Conservation (phyloP, 768 basidiomycete species). For the Amanita subjunquillea region DNA sequence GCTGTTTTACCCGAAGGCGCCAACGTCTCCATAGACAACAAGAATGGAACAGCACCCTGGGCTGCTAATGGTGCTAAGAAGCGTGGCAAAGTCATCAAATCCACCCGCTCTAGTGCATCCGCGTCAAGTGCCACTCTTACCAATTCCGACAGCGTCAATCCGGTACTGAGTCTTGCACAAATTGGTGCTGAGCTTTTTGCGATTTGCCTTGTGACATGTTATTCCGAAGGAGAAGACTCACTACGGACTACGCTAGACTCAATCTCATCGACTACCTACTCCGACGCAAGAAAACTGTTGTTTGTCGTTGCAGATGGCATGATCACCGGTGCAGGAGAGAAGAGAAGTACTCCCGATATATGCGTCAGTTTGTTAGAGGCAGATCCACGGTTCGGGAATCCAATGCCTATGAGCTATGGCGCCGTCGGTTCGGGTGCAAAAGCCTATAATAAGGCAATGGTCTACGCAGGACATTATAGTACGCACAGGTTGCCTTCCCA, state of each 20-base stretch:
- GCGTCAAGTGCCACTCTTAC: constrained; percentile 49
- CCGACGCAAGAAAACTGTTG: constrained; percentile 84
- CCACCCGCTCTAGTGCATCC: constrained; percentile 38
- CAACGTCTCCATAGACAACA: constrained; percentile 87
- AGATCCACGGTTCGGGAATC: constrained; percentile 93
- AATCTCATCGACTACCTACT: constrained; percentile 84
- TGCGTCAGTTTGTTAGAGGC: constrained; percentile 88
- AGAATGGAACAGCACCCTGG: constrained; percentile 92
- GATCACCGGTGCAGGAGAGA: constrained; percentile 97
- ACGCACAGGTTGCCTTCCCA: constrained; percentile 18
- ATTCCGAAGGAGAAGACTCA: constrained; percentile 93
- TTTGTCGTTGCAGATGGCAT: constrained; percentile 97
- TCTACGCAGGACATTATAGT: constrained; percentile 99
- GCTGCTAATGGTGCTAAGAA: constrained; percentile 49
- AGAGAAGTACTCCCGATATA: constrained; percentile 91
- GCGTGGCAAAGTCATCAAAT: constrained; percentile 34
- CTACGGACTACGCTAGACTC: constrained; percentile 88
- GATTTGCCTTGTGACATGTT: constrained; percentile 94
- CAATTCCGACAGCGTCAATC: constrained; percentile 36
- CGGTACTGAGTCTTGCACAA: constrained; percentile 75
- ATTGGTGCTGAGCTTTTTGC: constrained; percentile 95
- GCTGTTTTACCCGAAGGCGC: constrained; percentile 96
- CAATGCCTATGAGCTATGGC: constrained; percentile 85
- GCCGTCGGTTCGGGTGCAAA: constrained; percentile 89
- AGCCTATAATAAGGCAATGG: constrained; percentile 89